Evolutionary conservation across 2,329 filamentous ascomycete species (phyloP), one percentile per base, ranked within the genome.

Genomic region (Ceratocystis huliohia): DNA sequence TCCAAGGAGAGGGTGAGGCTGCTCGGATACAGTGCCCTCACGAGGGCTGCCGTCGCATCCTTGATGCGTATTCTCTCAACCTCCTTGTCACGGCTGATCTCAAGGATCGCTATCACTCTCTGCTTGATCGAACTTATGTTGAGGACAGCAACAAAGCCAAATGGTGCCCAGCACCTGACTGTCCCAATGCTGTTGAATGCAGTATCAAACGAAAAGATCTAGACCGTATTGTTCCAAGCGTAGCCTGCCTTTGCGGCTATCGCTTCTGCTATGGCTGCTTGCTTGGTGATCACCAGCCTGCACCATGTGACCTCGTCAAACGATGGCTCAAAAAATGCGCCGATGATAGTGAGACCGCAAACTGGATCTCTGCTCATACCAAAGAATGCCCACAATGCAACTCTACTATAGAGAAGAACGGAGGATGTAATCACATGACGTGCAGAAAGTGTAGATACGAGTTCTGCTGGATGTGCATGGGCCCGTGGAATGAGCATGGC

Each of bases 391-490:
- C 94, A 0, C 94, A 89, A 74, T 99, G 94, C 76, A 86, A 90
- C 71, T 97, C 93, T 1, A 99, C 94, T 0, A 99, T 99, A 57
- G 94, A 99, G 77, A 99, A 99, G 83, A 99, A 99, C 70, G 92
- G 92, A 64, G 92, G 92, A 2, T 96, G 92, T 79, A 96, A 96
- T 78, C 92, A 96, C 75, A 96, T 96, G 92, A 96, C 92, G 0
- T 96, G 92, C 74, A 82, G 92, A 66, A 96, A 96, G 76, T 96
- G 92, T 79, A 91, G 91, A 73, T 87, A 96, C 73, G 92, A 96
- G 73, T 96, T 99, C 73, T 99, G 94, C 78, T 99, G 94, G 94
- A 97, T 99, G 89, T 99, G 94, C 73, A 99, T 99, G 94, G 94
- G 94, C 0, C 80, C 96, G 0, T 99, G 94, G 94, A 95, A 91